Base-by-base conservation (phyloP, 2,329 filamentous ascomycete genomes). In the Botrytis tulipae region DNA sequence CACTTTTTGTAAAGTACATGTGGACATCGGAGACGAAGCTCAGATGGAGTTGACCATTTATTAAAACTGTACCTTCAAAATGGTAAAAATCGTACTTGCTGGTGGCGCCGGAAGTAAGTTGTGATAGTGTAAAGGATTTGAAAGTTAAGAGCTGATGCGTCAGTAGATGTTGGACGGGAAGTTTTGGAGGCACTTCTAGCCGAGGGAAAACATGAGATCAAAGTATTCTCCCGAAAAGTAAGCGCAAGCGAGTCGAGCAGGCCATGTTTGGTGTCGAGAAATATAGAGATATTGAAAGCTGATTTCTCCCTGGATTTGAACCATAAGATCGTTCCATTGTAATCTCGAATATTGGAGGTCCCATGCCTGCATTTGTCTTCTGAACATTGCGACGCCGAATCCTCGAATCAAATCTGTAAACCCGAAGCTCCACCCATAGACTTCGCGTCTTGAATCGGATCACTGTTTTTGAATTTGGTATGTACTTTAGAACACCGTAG, bases 101-200 rank as follows among this genome's bases (percentile, higher is more conserved):
- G 84, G 85, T 62, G 84, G 84, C 46, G 83, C 83, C 18, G 84
- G 84, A 22, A 77, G 85, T 86, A 78, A n/a, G 82, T 59, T 59
- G n/a, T 8, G 29, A 32, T 32, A 59, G 9, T 59, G 4, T 20
- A 3, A 32, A 59, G 5, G 6, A 4, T 9, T 32, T 59, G 18
- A 59, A 59, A 20, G 54, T 59, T 59, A 20, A 25, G 18, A 65
- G 25, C 71, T 32, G 35, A 63, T 12, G 48, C 57, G 42, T 60
- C 65, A 60, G 48, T 63, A 89, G 87, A 87, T 72, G 84, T 90
- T 65, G 86, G 85, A 3, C 82, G 81, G 60, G 87, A 88, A 77
- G 78, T 90, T 16, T 80, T 89, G 35, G 86, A 89, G 73, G 82
- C 80, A 5, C 81, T 89, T 0, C 77, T 87, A 4, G 83, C 83